Evolutionary conservation across 2,329 filamentous ascomycete genomes (phyloP).

Genomic region (Paecilomyces dactylethromorphus): DNA sequence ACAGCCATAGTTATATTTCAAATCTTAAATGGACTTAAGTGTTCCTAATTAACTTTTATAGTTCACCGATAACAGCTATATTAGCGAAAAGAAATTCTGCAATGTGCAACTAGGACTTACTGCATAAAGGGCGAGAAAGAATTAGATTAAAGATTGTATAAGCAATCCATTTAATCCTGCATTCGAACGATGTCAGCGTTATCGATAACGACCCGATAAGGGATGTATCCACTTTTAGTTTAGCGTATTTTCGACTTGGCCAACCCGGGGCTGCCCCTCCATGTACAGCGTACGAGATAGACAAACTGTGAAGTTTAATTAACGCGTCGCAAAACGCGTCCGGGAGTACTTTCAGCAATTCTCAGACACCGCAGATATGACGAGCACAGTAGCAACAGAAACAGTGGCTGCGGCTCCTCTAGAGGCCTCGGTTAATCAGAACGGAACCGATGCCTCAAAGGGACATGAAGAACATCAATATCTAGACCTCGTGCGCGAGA

Average conservation of each 20-base stretch:
- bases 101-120: too few relatives aligned
- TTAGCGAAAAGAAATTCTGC: too few relatives aligned
- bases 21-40: too few relatives aligned
- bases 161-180: too few relatives aligned
- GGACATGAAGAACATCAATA: slow-evolving; percentile 90
- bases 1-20: too few relatives aligned
- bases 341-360: background rate
- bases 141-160: too few relatives aligned
- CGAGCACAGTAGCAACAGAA: background rate
- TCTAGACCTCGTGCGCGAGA: slow-evolving; percentile 78
- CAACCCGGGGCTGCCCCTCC: background rate
- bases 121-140: too few relatives aligned
- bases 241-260: background rate
- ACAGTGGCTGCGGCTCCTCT: background rate
- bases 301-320: background rate
- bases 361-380: background rate
- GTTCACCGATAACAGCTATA: too few relatives aligned
- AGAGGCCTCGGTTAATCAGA: background rate
- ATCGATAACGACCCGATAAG: background rate
- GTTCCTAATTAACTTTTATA: too few relatives aligned
- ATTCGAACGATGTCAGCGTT: too few relatives aligned
- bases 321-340: background rate
- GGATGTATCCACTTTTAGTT: background rate
- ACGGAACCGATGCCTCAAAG: slow-evolving; percentile 3
- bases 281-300: background rate